A percentile compares a stretch with the other conserved stretches of the same genome.
These are phyloP conservation scores for Coniochaeta sp. DNA, from an alignment of 2,329 filamentous ascomycete species.

Conservation along the genomic window DNA sequence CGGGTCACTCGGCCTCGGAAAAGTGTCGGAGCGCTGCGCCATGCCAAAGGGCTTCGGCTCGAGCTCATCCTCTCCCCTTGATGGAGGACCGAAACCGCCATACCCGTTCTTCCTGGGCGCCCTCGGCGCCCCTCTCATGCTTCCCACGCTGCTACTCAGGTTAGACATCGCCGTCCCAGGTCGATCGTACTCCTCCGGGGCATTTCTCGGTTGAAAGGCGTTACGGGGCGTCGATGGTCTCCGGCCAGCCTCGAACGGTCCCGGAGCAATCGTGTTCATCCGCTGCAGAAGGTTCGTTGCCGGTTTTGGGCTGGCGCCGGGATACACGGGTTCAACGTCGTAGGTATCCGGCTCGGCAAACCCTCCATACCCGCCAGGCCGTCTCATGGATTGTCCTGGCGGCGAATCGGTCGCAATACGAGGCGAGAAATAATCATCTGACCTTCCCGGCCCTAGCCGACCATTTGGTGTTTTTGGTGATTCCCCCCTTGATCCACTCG, in stretches of 20 bases:
- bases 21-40: slow-evolving; percentile 43
- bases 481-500: slow-evolving; percentile 49
- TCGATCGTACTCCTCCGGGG: slow-evolving; percentile 12
- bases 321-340: slow-evolving; percentile 32
- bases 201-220: background rate
- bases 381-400: slow-evolving; percentile 25
- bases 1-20: slow-evolving; percentile 33
- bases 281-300: slow-evolving; percentile 43
- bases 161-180: slow-evolving; percentile 23
- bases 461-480: slow-evolving; percentile 54
- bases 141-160: slow-evolving; percentile 21
- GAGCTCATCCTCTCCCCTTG: slow-evolving; percentile 26
- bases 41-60: slow-evolving; percentile 28
- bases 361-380: slow-evolving; percentile 43
- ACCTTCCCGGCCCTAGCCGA: slow-evolving; percentile 31
- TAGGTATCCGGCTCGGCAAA: slow-evolving; percentile 29
- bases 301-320: slow-evolving; percentile 39
- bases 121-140: slow-evolving; percentile 24
- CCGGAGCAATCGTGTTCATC: slow-evolving; percentile 59
- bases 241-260: slow-evolving; percentile 51
- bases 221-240: slow-evolving; percentile 16
- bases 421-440: slow-evolving; percentile 37
- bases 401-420: slow-evolving; percentile 35
- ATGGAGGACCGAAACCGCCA: slow-evolving; percentile 47
- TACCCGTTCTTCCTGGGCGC: slow-evolving; percentile 45